Evolutionary conservation across 257 asterid species (phyloP).

Genomic region (Datura wrightii): DNA sequence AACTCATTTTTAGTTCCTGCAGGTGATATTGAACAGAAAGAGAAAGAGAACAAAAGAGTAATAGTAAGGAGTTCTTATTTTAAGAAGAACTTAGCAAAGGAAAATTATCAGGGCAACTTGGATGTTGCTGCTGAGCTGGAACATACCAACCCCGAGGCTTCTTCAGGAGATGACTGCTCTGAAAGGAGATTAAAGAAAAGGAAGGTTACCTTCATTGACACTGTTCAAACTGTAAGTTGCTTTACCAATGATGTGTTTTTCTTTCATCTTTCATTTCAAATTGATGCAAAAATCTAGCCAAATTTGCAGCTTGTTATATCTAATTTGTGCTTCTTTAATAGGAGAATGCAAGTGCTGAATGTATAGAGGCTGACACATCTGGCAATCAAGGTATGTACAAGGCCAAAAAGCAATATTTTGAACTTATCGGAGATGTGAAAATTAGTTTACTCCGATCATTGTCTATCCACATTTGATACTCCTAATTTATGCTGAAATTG

Average conservation of each 20-base stretch:
- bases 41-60: slow-evolving; percentile 38
- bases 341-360: slow-evolving; percentile 48
- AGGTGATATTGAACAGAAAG: slow-evolving; percentile 38
- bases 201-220: slow-evolving; percentile 50
- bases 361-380: slow-evolving; percentile 45
- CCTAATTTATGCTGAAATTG: neutral
- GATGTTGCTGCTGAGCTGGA: slow-evolving; percentile 42
- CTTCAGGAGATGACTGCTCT: slow-evolving; percentile 36
- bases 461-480: neutral
- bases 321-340: slow-evolving; percentile 30
- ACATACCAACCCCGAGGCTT: slow-evolving; percentile 39
- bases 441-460: neutral
- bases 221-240: slow-evolving; percentile 52
- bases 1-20: slow-evolving; percentile 36
- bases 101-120: slow-evolving; percentile 36
- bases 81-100: slow-evolving; percentile 43
- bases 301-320: neutral
- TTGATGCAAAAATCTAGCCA: neutral
- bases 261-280: slow-evolving; percentile 12
- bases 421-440: neutral
- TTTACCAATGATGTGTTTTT: slow-evolving; percentile 12
- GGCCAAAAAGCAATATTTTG: slow-evolving; percentile 21
- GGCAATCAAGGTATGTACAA: slow-evolving; percentile 32
- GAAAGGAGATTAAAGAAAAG: slow-evolving; percentile 55
- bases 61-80: slow-evolving; percentile 48